Evolutionary conservation across 768 basidiomycete species (phyloP).

Genomic region (Agaricus subrufescens): DNA sequence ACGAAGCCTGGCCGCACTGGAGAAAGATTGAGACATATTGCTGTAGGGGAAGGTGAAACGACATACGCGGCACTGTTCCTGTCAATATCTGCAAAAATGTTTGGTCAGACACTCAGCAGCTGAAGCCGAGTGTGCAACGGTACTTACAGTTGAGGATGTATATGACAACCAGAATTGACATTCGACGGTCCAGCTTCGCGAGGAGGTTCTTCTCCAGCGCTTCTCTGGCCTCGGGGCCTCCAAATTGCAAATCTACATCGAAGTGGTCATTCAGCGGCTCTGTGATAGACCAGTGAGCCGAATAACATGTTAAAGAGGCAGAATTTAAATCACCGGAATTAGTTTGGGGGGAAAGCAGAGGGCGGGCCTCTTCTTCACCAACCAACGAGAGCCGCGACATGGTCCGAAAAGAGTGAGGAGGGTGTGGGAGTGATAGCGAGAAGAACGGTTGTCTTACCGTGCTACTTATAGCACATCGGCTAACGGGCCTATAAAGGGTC

Average conservation of each 20-base stretch:
- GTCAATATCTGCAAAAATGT: conserved; percentile 47
- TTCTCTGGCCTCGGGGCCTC: conserved; percentile 20
- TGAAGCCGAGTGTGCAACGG: background rate
- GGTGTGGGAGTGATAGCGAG: conserved; percentile 3
- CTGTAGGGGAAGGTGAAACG: background rate
- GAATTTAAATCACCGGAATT: conserved; percentile 4
- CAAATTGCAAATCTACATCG: conserved; percentile 20
- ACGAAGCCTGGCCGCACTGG: conserved; percentile 57
- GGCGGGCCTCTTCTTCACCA: conserved; percentile 9
- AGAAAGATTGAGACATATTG: background rate
- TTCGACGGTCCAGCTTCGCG: conserved; percentile 44
- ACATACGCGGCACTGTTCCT: conserved; percentile 63
- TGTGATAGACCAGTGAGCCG: background rate
- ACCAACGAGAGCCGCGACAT: background rate
- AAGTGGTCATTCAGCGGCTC: conserved; percentile 13
- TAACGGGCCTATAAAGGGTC: background rate
- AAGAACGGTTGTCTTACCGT: too few relatives aligned
- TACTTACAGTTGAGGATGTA: conserved; percentile 40
- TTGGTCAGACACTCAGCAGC: background rate
- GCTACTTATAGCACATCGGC: background rate
- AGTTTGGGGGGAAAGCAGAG: conserved; percentile 3
- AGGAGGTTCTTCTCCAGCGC: conserved; percentile 33
- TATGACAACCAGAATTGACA: conserved; percentile 45
- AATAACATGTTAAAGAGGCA: background rate
- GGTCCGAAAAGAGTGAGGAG: background rate